phyloP scores from a whole-genome alignment of 208 protist species.

The Leishmania mexicana region DNA sequence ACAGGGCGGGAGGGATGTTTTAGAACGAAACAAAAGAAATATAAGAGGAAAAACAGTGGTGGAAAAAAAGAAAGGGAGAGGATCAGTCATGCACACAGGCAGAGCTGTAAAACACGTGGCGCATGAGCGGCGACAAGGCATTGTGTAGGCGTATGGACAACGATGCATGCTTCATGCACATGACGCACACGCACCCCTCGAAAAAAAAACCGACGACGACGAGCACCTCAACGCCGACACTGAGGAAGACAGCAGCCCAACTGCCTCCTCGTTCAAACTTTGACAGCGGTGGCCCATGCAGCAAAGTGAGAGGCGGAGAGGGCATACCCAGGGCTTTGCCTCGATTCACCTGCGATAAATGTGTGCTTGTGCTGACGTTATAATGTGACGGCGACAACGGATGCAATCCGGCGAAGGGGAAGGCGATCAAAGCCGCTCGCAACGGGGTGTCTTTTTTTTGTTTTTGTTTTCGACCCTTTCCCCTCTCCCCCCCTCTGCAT shows the following conservation, averaged over 20 bases:
- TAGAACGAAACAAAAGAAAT: not conserved
- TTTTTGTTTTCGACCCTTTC: not conserved
- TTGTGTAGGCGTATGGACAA: not conserved
- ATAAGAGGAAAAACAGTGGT: not conserved
- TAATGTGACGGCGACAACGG: not conserved
- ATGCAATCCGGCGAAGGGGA: not conserved
- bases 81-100: not conserved
- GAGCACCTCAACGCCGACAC: not conserved
- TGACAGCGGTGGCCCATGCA: not conserved
- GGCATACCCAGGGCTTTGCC: not conserved
- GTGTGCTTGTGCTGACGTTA: not conserved
- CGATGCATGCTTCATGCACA: not conserved
- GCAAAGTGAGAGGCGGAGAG: not conserved
- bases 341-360: not conserved
- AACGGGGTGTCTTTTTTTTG: not conserved
- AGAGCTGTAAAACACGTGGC: not conserved
- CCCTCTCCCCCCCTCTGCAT: not conserved
- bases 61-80: not conserved
- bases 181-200: not conserved
- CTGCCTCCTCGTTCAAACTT: not conserved
- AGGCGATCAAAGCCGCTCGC: not conserved
- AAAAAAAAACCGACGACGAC: not conserved
- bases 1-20: not conserved
- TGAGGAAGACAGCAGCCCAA: not conserved
- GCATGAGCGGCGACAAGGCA: not conserved